Conservation (phyloP, 2,329 filamentous ascomycete genomes). For the Ophiostoma novo-ulmi region DNA sequence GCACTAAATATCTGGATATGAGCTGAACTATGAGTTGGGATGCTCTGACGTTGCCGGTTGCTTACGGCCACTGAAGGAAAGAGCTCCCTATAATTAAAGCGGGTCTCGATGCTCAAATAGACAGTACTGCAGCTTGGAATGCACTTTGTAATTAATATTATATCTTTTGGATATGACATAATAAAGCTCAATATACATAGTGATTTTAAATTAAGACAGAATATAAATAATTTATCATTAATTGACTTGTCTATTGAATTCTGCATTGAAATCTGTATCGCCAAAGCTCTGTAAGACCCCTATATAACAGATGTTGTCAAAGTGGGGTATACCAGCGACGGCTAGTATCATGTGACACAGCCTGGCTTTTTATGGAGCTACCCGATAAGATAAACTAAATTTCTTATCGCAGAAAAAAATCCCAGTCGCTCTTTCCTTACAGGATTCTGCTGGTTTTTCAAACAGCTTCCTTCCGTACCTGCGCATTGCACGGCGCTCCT, state of each 20-base stretch:
- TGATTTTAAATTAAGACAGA: no score
- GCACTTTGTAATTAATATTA: no score
- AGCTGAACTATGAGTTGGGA: not conserved
- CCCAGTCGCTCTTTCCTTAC: slow-evolving; percentile 12
- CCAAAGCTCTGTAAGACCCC: slow-evolving; percentile 3
- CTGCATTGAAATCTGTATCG: not conserved
- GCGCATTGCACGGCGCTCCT: not conserved
- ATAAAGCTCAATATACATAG: no score
- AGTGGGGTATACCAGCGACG: not conserved
- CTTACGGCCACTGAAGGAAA: not conserved
- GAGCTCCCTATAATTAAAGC: not conserved
- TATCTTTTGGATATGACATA: no score
- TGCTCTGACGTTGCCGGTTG: not conserved
- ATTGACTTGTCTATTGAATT: no score
- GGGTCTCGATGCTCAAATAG: not conserved
- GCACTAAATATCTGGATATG: not conserved
- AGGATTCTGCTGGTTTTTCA: slow-evolving; percentile 8
- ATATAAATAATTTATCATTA: not conserved
- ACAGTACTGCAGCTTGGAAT: not conserved
- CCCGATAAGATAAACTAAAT: slow-evolving; percentile 20
- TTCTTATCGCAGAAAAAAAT: slow-evolving; percentile 24
- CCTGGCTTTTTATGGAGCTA: slow-evolving; percentile 14
- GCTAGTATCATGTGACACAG: not conserved
- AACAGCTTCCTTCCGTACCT: not conserved
- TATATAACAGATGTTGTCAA: not conserved